Evolutionary conservation across 208 protist genomes (phyloP).

Genomic region (Wallacemonas rigidus): DNA sequence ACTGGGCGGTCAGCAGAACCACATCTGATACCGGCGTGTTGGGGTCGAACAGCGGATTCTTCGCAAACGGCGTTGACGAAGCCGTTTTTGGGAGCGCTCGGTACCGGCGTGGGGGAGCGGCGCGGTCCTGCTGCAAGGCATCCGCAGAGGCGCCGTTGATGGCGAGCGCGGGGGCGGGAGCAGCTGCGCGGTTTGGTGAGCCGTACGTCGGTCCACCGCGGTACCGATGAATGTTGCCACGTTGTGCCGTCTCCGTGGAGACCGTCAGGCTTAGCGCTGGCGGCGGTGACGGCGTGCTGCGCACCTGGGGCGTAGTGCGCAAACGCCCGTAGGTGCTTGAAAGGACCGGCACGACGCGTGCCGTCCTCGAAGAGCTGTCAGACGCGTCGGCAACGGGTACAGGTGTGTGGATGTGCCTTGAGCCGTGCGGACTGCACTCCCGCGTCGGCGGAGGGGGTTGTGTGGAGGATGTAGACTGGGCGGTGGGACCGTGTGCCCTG

Average conservation of each 20-base stretch:
- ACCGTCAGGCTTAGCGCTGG: neutral
- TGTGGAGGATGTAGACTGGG: too few relatives aligned
- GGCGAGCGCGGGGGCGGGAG: constrained; percentile 14
- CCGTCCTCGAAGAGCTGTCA: neutral
- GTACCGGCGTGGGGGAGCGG: constrained; percentile 29
- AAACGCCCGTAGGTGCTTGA: neutral
- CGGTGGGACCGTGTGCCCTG: too few relatives aligned
- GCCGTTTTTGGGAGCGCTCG: constrained; percentile 44
- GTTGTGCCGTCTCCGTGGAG: neutral
- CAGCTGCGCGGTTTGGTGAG: neutral
- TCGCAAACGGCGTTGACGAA: constrained; percentile 40
- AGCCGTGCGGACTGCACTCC: too few relatives aligned
- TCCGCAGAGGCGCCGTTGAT: constrained; percentile 31
- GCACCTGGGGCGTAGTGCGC: neutral
- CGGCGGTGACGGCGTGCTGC: neutral
- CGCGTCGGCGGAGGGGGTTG: too few relatives aligned
- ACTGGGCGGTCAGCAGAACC: constrained; percentile 42
- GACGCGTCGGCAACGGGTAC: neutral
- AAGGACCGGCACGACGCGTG: neutral
- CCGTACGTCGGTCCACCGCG: too few relatives aligned
- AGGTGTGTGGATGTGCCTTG: too few relatives aligned
- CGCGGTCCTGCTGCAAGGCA: neutral
- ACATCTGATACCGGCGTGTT: neutral
- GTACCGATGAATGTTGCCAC: too few relatives aligned
- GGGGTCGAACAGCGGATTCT: constrained; percentile 61